phyloP scores from a whole-genome alignment of 257 asterid species.

The Capsicum baccatum region DNA sequence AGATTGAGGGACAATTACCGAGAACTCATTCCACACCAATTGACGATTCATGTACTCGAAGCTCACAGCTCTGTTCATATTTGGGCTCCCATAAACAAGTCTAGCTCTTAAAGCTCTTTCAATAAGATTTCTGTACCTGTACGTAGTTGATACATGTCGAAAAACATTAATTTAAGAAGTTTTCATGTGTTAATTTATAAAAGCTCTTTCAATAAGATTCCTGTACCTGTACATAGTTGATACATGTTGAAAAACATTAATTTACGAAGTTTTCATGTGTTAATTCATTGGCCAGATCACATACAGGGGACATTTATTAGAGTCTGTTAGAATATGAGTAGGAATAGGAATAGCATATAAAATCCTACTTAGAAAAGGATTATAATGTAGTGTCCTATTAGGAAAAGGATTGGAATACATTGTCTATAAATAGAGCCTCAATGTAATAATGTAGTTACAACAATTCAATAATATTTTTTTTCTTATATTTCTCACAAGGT shows the following conservation, averaged over 20 bases:
- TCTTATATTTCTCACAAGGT: no score
- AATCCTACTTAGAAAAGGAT: no score
- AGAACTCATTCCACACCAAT: conserved; percentile 96
- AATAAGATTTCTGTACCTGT: conserved; percentile 88
- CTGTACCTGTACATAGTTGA: conserved; percentile 63
- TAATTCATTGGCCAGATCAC: conserved; percentile 7
- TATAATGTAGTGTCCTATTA: no score
- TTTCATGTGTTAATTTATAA: conserved; percentile 33
- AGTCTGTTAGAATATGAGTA: no score
- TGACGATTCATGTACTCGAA: conserved; percentile 98
- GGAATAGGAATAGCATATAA: no score
- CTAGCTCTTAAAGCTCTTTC: conserved; percentile 87
- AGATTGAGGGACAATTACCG: conserved; percentile 58
- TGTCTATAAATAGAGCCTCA: no score
- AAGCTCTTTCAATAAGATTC: conserved; percentile 81
- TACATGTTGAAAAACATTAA: conserved; percentile 32
- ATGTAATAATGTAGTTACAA: no score
- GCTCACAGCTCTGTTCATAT: conserved; percentile 97
- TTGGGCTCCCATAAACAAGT: conserved; percentile 91
- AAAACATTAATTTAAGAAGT: conserved; percentile 28
- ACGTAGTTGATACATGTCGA: conserved; percentile 25
- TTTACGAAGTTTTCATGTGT: conserved; percentile 19
- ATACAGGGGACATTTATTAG: neutral
- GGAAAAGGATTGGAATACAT: no score
- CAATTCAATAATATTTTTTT: no score